phyloP scores from a whole-genome alignment of 2,329 filamentous ascomycete genomes.

The Aureobasidium sp. region DNA sequence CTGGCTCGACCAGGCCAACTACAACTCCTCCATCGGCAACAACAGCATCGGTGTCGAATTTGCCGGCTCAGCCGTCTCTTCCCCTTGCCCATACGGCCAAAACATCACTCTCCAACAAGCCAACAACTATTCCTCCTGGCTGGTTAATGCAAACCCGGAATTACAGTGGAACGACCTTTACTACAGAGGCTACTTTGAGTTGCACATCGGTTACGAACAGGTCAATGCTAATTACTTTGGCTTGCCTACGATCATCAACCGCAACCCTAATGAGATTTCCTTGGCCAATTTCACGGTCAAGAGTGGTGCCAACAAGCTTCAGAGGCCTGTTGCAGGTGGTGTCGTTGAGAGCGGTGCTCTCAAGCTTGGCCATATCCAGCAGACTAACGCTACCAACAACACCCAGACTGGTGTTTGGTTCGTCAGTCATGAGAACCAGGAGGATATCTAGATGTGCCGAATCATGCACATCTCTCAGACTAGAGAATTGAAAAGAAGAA shows the following conservation, averaged over 20 bases:
- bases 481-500: too few relatives aligned
- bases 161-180: constrained; percentile 68
- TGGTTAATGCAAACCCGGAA: constrained; percentile 51
- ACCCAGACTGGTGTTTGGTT: constrained; percentile 28
- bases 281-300: constrained; percentile 65
- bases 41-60: constrained; percentile 44
- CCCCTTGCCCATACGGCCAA: constrained; percentile 45
- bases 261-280: constrained; percentile 58
- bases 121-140: constrained; percentile 40
- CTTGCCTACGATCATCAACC: constrained; percentile 50
- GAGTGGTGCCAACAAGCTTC: constrained; percentile 53
- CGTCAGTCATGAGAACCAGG: constrained; percentile 14
- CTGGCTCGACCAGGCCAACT: constrained; percentile 33
- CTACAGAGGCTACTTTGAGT: constrained; percentile 66
- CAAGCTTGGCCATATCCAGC: constrained; percentile 39
- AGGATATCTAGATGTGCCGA: constrained; percentile 14
- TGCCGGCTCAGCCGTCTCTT: constrained; percentile 61
- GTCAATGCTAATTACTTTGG: constrained; percentile 61
- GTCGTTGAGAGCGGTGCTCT: constrained; percentile 52
- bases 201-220: constrained; percentile 51
- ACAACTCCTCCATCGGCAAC: constrained; percentile 32
- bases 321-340: constrained; percentile 43
- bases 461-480: too few relatives aligned
- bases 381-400: constrained; percentile 32
- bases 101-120: constrained; percentile 50